Evolutionary conservation across 306 rosid species (phyloP).

Genomic region (Styphnolobium japonicum): DNA sequence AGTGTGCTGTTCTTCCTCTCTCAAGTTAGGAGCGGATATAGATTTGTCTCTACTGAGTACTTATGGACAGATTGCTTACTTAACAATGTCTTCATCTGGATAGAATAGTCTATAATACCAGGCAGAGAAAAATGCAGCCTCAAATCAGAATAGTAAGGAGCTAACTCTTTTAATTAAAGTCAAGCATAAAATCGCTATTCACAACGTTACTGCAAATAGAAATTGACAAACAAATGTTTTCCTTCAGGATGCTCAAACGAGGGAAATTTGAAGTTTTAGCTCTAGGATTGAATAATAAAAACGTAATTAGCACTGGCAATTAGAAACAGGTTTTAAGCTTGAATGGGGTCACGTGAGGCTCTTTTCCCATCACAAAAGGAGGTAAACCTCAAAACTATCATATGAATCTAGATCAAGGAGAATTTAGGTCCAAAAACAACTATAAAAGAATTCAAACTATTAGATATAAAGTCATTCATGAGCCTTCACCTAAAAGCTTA

Average conservation of each 20-base stretch:
- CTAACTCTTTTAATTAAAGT: too few relatives aligned
- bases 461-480: too few relatives aligned
- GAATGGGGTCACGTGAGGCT: background rate
- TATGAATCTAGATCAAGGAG: background rate
- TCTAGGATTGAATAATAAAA: background rate
- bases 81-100: too few relatives aligned
- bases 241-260: background rate
- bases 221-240: background rate
- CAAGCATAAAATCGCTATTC: background rate
- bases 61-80: too few relatives aligned
- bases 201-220: background rate
- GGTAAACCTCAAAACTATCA: background rate
- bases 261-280: background rate
- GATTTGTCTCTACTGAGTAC: too few relatives aligned
- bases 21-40: too few relatives aligned
- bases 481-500: too few relatives aligned
- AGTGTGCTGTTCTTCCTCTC: too few relatives aligned
- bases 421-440: constrained; percentile 7
- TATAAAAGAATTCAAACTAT: background rate
- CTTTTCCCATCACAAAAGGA: background rate
- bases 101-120: too few relatives aligned
- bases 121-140: too few relatives aligned
- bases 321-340: background rate
- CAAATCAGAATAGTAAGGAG: too few relatives aligned
- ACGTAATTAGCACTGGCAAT: background rate